Evolutionary conservation across 1,139 yeast genomes (phyloP).

Genomic region (Petasospora rhodanensis): DNA sequence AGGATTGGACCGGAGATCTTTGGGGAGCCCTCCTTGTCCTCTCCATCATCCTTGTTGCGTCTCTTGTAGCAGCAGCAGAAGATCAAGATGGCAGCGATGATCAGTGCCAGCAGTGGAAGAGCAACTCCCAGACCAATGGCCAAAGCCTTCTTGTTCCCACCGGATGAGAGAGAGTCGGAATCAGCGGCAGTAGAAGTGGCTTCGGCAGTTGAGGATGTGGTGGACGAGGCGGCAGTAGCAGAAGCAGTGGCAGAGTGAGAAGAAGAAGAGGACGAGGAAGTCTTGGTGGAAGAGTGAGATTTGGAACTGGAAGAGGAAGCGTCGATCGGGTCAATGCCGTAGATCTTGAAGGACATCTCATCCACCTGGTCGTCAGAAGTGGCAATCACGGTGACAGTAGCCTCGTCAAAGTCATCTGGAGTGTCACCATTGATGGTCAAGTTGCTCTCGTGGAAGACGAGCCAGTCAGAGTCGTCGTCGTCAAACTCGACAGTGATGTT

Average conservation of each 20-base stretch:
- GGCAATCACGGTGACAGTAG: constrained; percentile 53
- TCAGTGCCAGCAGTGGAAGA: constrained; percentile 55
- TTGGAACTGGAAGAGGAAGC: constrained; percentile 15
- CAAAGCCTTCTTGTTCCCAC: constrained; percentile 39
- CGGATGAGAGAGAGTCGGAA: constrained; percentile 19
- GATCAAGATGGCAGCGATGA: constrained; percentile 44
- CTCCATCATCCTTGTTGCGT: constrained; percentile 33
- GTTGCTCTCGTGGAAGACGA: constrained; percentile 54
- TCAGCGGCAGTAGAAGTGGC: constrained; percentile 29
- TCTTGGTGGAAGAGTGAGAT: constrained; percentile 13
- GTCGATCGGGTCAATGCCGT: constrained; percentile 44
- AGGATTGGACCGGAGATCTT: constrained; percentile 34
- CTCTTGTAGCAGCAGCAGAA: constrained; percentile 56
- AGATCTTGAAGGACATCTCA: constrained; percentile 46
- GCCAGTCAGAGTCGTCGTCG: constrained; percentile 54
- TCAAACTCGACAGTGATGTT: constrained; percentile 41
- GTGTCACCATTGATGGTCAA: constrained; percentile 64
- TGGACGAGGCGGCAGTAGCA: constrained; percentile 25
- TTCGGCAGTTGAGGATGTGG: constrained; percentile 28
- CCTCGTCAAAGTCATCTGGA: constrained; percentile 52
- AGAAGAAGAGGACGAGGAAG: constrained; percentile 20
- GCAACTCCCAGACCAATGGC: constrained; percentile 92
- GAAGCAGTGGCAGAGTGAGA: constrained; percentile 18
- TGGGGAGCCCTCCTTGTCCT: constrained; percentile 30
- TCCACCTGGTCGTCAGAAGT: constrained; percentile 36